A percentile compares a stretch with the other conserved stretches of the same genome.
These are phyloP conservation scores for Globisporangium carolinianum DNA, from an alignment of 352 stramenopile species.

Conservation along the genomic window DNA sequence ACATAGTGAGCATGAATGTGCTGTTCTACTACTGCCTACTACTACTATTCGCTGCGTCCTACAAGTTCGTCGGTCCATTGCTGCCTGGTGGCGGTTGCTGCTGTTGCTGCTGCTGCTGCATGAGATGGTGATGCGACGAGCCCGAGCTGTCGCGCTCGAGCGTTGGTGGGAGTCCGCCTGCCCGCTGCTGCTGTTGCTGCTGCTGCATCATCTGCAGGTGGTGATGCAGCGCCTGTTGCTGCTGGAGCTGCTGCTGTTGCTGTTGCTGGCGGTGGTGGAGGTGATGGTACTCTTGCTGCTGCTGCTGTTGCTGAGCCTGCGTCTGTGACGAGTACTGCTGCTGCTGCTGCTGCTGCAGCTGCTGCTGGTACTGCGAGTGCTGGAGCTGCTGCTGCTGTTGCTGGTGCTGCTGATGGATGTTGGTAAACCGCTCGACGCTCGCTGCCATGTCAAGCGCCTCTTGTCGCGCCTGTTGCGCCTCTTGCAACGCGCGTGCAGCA, in stretches of 20 bases:
- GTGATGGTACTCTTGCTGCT: slow-evolving; percentile 37
- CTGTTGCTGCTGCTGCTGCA: slow-evolving; percentile 25
- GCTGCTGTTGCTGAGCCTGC: slow-evolving; percentile 39
- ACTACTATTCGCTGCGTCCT: neutral
- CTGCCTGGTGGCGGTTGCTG: neutral
- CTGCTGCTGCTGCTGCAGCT: slow-evolving; percentile 20
- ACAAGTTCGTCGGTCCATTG: neutral
- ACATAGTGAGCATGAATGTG: slow-evolving; percentile 8
- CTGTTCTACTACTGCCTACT: slow-evolving; percentile 1
- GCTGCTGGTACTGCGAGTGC: slow-evolving; percentile 11
- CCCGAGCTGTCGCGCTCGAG: slow-evolving; percentile 7
- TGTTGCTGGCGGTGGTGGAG: slow-evolving; percentile 31
- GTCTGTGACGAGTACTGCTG: slow-evolving; percentile 22
- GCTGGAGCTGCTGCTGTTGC: slow-evolving; percentile 43
- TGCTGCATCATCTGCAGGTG: slow-evolving; percentile 46
- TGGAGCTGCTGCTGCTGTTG: slow-evolving; percentile 14
- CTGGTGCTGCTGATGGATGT: slow-evolving; percentile 63
- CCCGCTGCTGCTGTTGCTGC: slow-evolving; percentile 30
- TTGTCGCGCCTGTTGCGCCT: slow-evolving; percentile 68
- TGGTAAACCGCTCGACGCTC: slow-evolving; percentile 64
- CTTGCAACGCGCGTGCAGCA: slow-evolving; percentile 63
- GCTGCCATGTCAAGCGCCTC: slow-evolving; percentile 82
- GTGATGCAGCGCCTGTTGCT: slow-evolving; percentile 32
- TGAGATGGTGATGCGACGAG: slow-evolving; percentile 26
- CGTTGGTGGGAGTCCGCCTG: slow-evolving; percentile 10